Percentiles rank a stretch among this genome's conserved stretches.
Conservation (phyloP, 2,329 filamentous ascomycete genomes). For the Aaosphaeria pasadenensis region DNA sequence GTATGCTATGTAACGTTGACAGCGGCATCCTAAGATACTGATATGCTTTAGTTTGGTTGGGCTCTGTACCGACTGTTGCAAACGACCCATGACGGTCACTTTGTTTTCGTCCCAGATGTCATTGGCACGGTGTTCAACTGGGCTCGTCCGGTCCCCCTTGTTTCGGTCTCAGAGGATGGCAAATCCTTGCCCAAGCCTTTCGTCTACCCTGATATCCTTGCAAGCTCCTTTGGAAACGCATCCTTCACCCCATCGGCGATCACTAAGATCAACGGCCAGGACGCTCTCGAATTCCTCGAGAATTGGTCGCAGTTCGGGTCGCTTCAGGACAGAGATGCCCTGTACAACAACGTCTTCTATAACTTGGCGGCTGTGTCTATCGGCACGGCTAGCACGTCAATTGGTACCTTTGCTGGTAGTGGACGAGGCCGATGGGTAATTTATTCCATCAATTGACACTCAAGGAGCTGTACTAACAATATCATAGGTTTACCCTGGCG, state of each 20-base stretch:
- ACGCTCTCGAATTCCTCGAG: conserved; percentile 50
- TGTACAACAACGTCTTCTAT: conserved; percentile 53
- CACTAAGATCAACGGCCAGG: conserved; percentile 55
- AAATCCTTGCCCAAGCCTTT: conserved; percentile 55
- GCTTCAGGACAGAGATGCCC: conserved; percentile 57
- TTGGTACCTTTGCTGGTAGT: conserved; percentile 45
- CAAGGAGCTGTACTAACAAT: neutral
- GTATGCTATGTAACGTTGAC: conserved; percentile 11
- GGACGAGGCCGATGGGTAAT: conserved; percentile 38
- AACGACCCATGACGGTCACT: conserved; percentile 64
- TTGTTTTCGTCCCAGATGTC: conserved; percentile 54
- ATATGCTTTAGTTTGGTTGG: conserved; percentile 23
- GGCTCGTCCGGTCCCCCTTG: conserved; percentile 49
- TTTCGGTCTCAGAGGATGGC: conserved; percentile 58
- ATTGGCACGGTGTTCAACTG: conserved; percentile 53
- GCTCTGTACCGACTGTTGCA: conserved; percentile 43
- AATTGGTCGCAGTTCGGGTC: conserved; percentile 47
- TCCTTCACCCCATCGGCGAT: conserved; percentile 49
- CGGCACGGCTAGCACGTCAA: conserved; percentile 38
- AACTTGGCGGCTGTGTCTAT: conserved; percentile 43
- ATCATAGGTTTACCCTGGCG: conserved; percentile 39
- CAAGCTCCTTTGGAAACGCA: conserved; percentile 38
- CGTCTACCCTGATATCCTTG: conserved; percentile 48
- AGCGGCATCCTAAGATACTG: neutral
- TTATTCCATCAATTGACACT: neutral